Evolutionary conservation across 2,329 filamentous ascomycete genomes (phyloP), one percentile per base, ranked within the genome.

Genomic region (Colletotrichum kahawae): DNA sequence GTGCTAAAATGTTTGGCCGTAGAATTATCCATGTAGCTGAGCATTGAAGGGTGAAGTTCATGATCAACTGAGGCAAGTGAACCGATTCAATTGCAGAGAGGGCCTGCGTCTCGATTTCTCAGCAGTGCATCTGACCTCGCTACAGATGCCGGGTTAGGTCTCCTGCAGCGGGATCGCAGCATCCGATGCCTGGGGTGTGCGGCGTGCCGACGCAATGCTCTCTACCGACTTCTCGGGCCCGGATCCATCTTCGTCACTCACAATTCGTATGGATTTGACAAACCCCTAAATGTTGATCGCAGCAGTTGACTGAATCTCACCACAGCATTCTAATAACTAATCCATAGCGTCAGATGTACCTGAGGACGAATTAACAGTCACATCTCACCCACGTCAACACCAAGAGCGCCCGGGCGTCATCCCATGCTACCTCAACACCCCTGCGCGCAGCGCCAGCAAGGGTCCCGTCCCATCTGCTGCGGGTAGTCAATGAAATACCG

Each of bases 191-290:
- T 51, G 43, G 43, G 43, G 12, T 51, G n/a, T n/a, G n/a, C n/a
- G n/a, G n/a, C n/a, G n/a, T n/a, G n/a, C n/a, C 43, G 43, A 4
- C 43, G 0, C 43, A 48, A 51, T 0, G 1, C 43, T 21, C n/a
- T 21, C n/a, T 51, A 51, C 43, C 43, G 10, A 0, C n/a, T 51
- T 51, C n/a, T 4, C 43, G n/a, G 43, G 43, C 3, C 43, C n/a
- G 21, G 5, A 21, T 51, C n/a, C n/a, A 51, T 21, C n/a, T 2
- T 13, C n/a, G 13, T 51, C 43, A 1, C 43, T 21, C 10, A 7
- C 6, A 51, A 51, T 51, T 51, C 2, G 2, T 16, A 21, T 21
- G 21, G 21, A 21, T 13, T 51, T 21, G 10, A 21, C 10, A 51
- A 48, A 21, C 21, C 13, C 1, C 4, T 0, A 13, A 1, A 10